Evolutionary conservation across 345 rosid genomes (phyloP).

Genomic region (Melaleuca alternifolia): DNA sequence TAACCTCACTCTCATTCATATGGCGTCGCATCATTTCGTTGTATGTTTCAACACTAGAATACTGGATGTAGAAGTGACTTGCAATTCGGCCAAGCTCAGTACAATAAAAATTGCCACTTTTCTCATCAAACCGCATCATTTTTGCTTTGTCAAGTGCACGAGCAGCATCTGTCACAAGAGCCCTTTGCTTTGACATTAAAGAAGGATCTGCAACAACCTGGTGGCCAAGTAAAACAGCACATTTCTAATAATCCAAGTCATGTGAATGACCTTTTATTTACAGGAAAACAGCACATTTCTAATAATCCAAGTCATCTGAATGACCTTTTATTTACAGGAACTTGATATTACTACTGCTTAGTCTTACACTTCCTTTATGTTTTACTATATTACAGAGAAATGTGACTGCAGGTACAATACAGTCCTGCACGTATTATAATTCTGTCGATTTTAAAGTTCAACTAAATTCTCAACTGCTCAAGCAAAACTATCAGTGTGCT

Average conservation of each 20-base stretch:
- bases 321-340: not conserved
- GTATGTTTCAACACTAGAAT: conserved; percentile 97
- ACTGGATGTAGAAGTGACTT: conserved; percentile 95
- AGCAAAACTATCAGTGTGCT: not conserved
- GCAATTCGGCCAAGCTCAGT: conserved; percentile 99
- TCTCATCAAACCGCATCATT: conserved; percentile 99
- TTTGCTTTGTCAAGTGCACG: conserved; percentile 95
- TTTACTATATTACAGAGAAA: not conserved
- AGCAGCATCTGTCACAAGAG: conserved; percentile 90
- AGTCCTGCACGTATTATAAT: not conserved
- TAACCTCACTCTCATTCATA: conserved; percentile 96
- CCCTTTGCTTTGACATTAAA: conserved; percentile 72
- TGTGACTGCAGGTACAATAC: not conserved
- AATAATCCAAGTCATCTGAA: not conserved
- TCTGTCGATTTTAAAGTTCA: not conserved
- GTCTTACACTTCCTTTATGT: not conserved
- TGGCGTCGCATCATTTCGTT: conserved; percentile 85
- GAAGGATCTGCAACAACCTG: conserved; percentile 94
- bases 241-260: not conserved
- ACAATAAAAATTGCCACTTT: conserved; percentile 95
- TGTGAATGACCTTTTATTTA: not conserved
- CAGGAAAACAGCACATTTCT: not conserved
- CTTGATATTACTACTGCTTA: not conserved
- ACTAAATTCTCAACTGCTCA: not conserved
- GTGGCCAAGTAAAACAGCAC: conserved; percentile 1